Evolutionary conservation across 2,329 filamentous ascomycete species (phyloP).

Genomic region (Verticillium isaacii): DNA sequence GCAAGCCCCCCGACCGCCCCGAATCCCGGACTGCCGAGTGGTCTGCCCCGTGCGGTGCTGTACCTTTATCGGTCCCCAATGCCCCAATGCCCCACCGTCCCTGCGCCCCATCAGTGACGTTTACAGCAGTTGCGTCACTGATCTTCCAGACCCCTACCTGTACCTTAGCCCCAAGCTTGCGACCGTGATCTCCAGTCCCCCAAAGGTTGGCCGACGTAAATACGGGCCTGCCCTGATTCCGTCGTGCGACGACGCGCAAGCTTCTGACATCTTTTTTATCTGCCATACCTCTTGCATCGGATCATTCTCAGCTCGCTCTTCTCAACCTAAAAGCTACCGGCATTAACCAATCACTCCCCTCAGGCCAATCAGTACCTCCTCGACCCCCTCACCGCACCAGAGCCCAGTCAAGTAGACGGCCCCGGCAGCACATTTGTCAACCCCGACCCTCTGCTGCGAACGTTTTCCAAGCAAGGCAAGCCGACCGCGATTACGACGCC

Average conservation of each 20-base stretch:
- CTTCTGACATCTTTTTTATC: not conserved
- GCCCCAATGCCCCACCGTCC: not conserved
- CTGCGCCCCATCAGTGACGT: not conserved
- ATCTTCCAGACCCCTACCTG: constrained; percentile 5
- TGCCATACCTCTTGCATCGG: not conserved
- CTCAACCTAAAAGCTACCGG: not conserved
- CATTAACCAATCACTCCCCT: not conserved
- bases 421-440: constrained; percentile 53
- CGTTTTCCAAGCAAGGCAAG: constrained; percentile 14
- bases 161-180: constrained; percentile 7
- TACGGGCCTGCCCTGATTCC: constrained; percentile 9
- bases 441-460: constrained; percentile 16
- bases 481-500: not conserved
- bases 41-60: not conserved
- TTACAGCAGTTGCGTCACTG: constrained; percentile 10
- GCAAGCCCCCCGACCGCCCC: not conserved
- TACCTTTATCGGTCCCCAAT: not conserved
- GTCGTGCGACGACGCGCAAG: constrained; percentile 2
- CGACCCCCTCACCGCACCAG: constrained; percentile 63
- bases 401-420: constrained; percentile 64
- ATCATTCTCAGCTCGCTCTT: not conserved
- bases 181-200: not conserved
- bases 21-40: not conserved
- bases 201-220: constrained; percentile 12
- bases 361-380: constrained; percentile 65